These are phyloP conservation scores for Didymella glomerata DNA, from an alignment of 2,329 filamentous ascomycete species.

Conservation along the genomic window DNA sequence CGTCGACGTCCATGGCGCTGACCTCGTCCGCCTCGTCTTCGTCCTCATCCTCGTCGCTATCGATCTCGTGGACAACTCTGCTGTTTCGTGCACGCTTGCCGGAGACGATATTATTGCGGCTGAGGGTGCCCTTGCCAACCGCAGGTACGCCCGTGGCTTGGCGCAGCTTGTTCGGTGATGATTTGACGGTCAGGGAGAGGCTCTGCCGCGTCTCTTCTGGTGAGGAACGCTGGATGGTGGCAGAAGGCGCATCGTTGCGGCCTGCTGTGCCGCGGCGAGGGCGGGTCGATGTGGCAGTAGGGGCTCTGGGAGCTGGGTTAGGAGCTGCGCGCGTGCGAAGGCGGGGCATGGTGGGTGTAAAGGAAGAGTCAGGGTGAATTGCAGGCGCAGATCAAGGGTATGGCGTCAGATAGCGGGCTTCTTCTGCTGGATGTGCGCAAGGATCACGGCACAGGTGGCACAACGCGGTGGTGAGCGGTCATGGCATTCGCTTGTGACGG, in stretches of 20 bases:
- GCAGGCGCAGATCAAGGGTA: conserved; percentile 15
- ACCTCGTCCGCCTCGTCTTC: conserved; percentile 52
- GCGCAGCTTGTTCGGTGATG: conserved; percentile 58
- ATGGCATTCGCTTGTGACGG: conserved; percentile 23
- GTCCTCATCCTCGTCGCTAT: conserved; percentile 53
- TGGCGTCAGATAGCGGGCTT: conserved; percentile 29
- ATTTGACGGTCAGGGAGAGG: conserved; percentile 60
- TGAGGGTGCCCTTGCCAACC: conserved; percentile 42
- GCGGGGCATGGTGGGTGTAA: conserved; percentile 44
- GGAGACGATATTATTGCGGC: conserved; percentile 47
- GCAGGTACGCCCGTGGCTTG: conserved; percentile 54
- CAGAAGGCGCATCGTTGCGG: conserved; percentile 39
- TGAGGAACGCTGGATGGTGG: conserved; percentile 52
- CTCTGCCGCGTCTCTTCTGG: conserved; percentile 56
- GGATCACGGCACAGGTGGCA: conserved; percentile 33
- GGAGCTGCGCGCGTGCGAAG: conserved; percentile 48
- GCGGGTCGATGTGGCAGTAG: conserved; percentile 49
- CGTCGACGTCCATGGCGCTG: conserved; percentile 54
- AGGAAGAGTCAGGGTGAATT: conserved; percentile 1
- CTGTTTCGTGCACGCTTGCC: conserved; percentile 52
- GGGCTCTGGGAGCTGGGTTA: conserved; percentile 47
- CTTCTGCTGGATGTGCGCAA: conserved; percentile 23
- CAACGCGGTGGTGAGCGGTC: conserved; percentile 31
- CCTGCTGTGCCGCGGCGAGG: conserved; percentile 49
- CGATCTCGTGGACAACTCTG: conserved; percentile 51